Evolutionary conservation across 2,329 filamentous ascomycete species (phyloP).

Genomic region (Nemania sp.): DNA sequence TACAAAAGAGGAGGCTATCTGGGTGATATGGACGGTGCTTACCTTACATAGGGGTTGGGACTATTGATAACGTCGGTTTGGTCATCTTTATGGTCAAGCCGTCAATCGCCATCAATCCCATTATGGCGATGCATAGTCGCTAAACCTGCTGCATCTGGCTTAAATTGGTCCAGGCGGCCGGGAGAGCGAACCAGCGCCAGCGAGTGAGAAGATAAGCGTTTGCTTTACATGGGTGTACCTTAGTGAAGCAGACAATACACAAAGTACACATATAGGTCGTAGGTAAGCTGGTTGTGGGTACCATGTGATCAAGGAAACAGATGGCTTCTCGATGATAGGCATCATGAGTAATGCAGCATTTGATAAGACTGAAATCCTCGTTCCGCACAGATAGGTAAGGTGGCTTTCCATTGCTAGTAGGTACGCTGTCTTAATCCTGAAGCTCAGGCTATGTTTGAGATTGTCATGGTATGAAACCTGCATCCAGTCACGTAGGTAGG

Average conservation of each 20-base stretch:
- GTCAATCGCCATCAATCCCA: neutral
- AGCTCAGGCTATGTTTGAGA: constrained; percentile 18
- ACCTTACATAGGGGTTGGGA: neutral
- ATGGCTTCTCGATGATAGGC: too few relatives aligned
- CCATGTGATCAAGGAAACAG: too few relatives aligned
- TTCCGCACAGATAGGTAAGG: neutral
- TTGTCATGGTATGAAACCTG: neutral
- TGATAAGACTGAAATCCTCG: neutral
- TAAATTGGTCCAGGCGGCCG: neutral
- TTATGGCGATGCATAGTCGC: neutral
- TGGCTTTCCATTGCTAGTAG: neutral
- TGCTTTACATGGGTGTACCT: neutral
- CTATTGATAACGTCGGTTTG: neutral
- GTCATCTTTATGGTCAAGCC: neutral
- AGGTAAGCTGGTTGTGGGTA: too few relatives aligned
- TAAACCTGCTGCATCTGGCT: neutral
- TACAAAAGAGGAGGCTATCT: neutral
- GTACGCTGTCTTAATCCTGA: constrained; percentile 3
- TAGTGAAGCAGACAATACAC: too few relatives aligned
- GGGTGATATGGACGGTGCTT: neutral
- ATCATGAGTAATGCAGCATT: neutral
- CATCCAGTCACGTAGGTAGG: too few relatives aligned
- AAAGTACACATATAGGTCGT: too few relatives aligned
- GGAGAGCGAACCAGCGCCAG: neutral
- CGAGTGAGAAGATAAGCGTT: neutral